A percentile compares a stretch with the other conserved stretches of the same genome.
phyloP scores from a whole-genome alignment of 2,329 filamentous ascomycete genomes.

The Alternaria dauci region DNA sequence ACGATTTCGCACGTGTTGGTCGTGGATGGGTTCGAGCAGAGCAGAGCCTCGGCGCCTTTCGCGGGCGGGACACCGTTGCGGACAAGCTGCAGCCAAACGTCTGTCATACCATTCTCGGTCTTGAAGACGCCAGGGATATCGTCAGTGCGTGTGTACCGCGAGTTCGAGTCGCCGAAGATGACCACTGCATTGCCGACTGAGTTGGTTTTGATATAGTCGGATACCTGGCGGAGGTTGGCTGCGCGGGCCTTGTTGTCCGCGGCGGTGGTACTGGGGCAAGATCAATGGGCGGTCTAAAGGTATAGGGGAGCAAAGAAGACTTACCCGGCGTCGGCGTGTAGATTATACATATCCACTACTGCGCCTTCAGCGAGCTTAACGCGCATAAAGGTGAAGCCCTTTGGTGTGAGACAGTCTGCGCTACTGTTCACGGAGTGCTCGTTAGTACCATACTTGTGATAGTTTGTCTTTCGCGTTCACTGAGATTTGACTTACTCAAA shows the following conservation, averaged over 20 bases:
- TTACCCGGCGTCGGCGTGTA: conserved; percentile 71
- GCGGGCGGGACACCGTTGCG: conserved; percentile 30
- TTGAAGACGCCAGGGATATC: conserved; percentile 63
- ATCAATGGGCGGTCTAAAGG: not conserved
- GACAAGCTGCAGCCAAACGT: conserved; percentile 68
- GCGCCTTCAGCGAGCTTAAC: conserved; percentile 61
- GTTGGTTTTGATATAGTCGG: conserved; percentile 64
- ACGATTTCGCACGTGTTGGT: conserved; percentile 68
- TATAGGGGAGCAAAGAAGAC: not conserved
- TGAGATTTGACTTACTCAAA: conserved; percentile 39
- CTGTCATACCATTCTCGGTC: conserved; percentile 62
- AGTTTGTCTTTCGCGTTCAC: not conserved
- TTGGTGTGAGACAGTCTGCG: conserved; percentile 71
- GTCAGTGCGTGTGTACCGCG: conserved; percentile 66
- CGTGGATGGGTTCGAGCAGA: conserved; percentile 67
- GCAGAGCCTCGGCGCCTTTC: conserved; percentile 36
- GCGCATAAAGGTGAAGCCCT: conserved; percentile 75
- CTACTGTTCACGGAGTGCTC: conserved; percentile 47
- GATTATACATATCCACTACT: conserved; percentile 71
- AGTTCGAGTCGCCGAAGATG: conserved; percentile 72
- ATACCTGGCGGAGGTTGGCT: conserved; percentile 67
- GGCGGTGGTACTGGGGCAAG: conserved; percentile 51
- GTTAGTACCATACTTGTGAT: not conserved
- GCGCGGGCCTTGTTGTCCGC: conserved; percentile 65
- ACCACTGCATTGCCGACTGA: conserved; percentile 69